A percentile compares a stretch with the other conserved stretches of the same genome.
Evolutionary conservation across 257 asterid genomes (phyloP).

Genomic region (Plantago ovata): DNA sequence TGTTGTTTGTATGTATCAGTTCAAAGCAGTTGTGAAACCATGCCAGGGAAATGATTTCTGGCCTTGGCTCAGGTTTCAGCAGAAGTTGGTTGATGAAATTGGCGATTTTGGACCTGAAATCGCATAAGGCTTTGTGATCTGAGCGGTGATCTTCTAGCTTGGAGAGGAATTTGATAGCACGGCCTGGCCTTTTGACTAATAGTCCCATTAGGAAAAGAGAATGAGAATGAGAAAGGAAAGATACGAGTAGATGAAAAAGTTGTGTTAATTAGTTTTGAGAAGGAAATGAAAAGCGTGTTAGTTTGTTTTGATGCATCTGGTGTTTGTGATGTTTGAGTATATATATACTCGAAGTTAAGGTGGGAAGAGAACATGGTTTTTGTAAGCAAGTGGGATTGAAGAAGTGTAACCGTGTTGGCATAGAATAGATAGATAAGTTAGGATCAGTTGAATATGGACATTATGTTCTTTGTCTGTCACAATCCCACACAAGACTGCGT

Average conservation of each 20-base stretch:
- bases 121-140: conserved; percentile 22
- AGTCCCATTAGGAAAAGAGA: conserved; percentile 35
- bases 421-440: conserved; percentile 9
- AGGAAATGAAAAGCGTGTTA: no score
- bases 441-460: background rate
- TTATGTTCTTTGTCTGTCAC: background rate
- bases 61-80: conserved; percentile 26
- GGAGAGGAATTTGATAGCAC: conserved; percentile 29
- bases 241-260: background rate
- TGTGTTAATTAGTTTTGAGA: conserved; percentile 3
- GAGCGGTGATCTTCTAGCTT: conserved; percentile 27
- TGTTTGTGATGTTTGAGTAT: conserved; percentile 7
- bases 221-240: background rate
- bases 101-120: conserved; percentile 40
- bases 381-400: conserved; percentile 25
- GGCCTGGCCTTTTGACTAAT: conserved; percentile 33
- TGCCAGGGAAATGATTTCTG: conserved; percentile 25
- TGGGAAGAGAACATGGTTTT: conserved; percentile 6
- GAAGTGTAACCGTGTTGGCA: conserved; percentile 19
- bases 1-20: conserved; percentile 28
- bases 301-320: background rate
- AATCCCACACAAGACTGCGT: conserved; percentile 19
- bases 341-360: background rate
- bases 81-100: conserved; percentile 24
- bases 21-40: conserved; percentile 37